phyloP scores from a whole-genome alignment of 2,329 filamentous ascomycete species.

The Aspergillus piperis region DNA sequence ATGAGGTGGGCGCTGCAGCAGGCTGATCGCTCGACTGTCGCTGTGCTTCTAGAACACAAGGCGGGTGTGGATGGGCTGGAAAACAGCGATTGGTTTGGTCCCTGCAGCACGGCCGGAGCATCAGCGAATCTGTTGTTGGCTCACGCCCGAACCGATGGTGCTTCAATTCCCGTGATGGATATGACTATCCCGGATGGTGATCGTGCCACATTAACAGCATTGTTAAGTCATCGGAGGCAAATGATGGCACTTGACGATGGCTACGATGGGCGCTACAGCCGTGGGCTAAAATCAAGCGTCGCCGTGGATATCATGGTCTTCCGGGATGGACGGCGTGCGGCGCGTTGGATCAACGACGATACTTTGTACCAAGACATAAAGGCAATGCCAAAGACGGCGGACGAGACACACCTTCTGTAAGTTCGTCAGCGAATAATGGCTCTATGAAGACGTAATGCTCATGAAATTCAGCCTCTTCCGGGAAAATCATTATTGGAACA shows the following conservation, averaged over 20 bases:
- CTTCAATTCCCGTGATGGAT: slow-evolving; percentile 15
- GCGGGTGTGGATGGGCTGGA: slow-evolving; percentile 14
- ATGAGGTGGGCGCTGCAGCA: slow-evolving; percentile 20
- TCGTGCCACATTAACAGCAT: slow-evolving; percentile 5
- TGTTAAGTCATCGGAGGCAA: slow-evolving; percentile 8
- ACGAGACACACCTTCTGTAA: slow-evolving; percentile 18
- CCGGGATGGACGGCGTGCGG: slow-evolving; percentile 11
- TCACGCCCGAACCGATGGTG: background rate
- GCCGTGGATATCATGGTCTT: slow-evolving; percentile 12
- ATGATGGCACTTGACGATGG: slow-evolving; percentile 9
- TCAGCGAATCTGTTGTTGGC: background rate
- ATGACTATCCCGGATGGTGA: slow-evolving; percentile 14
- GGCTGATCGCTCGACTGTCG: slow-evolving; percentile 19
- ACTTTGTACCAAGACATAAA: slow-evolving; percentile 2
- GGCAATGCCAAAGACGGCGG: slow-evolving; percentile 9
- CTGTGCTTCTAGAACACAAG: slow-evolving; percentile 17
- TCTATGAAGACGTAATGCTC: no score
- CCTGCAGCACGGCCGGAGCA: slow-evolving; percentile 13
- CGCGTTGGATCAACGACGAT: slow-evolving; percentile 11
- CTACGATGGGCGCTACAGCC: slow-evolving; percentile 3
- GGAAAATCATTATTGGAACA: slow-evolving; percentile 16
- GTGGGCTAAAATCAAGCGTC: background rate
- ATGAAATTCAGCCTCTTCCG: slow-evolving; percentile 13
- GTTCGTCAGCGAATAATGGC: background rate
- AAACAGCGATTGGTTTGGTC: slow-evolving; percentile 19